phyloP scores from a whole-genome alignment of 495 filamentous ascomycete genomes.

The Neurospora sp. region DNA sequence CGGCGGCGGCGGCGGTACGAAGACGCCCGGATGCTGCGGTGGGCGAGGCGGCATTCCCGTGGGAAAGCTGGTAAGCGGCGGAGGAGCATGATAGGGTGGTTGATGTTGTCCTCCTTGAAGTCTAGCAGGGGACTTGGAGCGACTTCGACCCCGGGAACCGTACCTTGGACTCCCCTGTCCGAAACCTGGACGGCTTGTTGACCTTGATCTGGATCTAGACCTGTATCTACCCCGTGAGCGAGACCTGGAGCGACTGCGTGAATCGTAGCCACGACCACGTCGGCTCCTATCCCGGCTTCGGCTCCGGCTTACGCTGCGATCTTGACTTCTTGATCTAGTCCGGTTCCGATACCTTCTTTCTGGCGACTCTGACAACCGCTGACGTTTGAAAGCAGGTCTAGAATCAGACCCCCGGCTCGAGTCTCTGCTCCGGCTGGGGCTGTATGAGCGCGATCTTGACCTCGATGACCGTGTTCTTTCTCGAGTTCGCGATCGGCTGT shows the following conservation, averaged over 20 bases:
- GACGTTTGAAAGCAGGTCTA: conserved; percentile 16
- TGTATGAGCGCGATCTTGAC: conserved; percentile 22
- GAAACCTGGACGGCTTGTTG: conserved; percentile 17
- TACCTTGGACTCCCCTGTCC: conserved; percentile 14
- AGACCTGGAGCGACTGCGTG: conserved; percentile 5
- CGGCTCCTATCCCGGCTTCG: conserved; percentile 9
- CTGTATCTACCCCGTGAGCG: conserved; percentile 23
- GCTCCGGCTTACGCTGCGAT: conserved; percentile 29
- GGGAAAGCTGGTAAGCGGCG: not conserved
- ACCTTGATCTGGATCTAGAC: conserved; percentile 32
- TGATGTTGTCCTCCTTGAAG: not conserved
- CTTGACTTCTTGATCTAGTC: conserved; percentile 7
- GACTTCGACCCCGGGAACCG: not conserved
- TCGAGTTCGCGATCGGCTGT: conserved; percentile 8
- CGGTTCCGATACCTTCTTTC: not conserved
- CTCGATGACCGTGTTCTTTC: conserved; percentile 17
- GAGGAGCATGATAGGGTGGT: not conserved
- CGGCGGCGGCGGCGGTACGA: not conserved
- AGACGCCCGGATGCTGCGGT: not conserved
- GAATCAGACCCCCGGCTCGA: conserved; percentile 16
- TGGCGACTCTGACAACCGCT: conserved; percentile 12
- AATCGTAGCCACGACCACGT: not conserved
- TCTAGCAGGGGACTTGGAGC: not conserved
- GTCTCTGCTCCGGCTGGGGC: conserved; percentile 12
- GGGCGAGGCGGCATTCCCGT: not conserved